phyloP scores from a whole-genome alignment of 768 basidiomycete genomes.

The Hericium erinaceus region DNA sequence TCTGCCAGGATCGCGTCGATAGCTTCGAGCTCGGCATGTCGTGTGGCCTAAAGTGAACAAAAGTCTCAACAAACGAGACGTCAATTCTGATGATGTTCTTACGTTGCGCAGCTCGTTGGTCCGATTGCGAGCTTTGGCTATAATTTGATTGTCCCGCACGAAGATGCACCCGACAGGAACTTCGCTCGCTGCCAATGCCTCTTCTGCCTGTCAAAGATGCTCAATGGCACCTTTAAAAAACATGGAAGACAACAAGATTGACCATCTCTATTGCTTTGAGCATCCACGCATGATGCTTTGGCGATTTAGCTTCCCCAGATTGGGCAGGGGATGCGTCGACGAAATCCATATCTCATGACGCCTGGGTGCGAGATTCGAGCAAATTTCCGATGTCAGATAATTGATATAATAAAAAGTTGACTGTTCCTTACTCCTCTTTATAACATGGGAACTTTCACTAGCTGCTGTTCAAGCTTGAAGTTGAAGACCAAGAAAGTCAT shows the following conservation, averaged over 20 bases:
- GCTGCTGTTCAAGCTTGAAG: no score
- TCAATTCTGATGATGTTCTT: constrained; percentile 15
- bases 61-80: constrained; percentile 2
- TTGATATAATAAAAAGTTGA: no score
- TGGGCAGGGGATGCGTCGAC: no score
- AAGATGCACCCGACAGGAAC: constrained; percentile 98
- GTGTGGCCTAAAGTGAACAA: constrained; percentile 59
- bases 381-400: no score
- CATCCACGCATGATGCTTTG: constrained; percentile 62
- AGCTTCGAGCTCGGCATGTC: constrained; percentile 96
- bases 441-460: no score
- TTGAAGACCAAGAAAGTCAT: no score
- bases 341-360: background rate
- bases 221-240: no score
- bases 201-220: constrained; percentile 49
- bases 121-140: constrained; percentile 84
- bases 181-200: constrained; percentile 77
- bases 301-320: background rate
- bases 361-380: no score
- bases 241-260: constrained; percentile 8
- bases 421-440: no score
- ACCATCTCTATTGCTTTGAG: constrained; percentile 77
- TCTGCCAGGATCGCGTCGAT: constrained; percentile 80
- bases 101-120: constrained; percentile 95
- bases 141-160: constrained; percentile 64